A percentile compares a stretch with the other conserved stretches of the same genome.
phyloP scores from a whole-genome alignment of 1,284 basidiomycete species.

The Trametes hirsuta region DNA sequence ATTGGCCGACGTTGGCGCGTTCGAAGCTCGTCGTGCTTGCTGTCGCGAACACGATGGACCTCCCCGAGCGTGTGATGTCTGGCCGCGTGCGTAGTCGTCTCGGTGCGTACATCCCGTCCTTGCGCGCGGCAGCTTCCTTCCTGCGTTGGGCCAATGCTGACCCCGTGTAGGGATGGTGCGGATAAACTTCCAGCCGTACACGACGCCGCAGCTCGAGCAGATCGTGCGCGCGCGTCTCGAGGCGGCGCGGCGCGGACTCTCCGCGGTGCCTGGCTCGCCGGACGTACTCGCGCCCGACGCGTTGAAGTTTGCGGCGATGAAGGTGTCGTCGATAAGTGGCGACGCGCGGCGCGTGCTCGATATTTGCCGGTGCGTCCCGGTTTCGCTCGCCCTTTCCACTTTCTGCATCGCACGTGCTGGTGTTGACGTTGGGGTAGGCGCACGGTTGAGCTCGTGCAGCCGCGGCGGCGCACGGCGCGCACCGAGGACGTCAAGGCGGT shows the following conservation, averaged over 20 bases:
- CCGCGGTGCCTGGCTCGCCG: conserved; percentile 30
- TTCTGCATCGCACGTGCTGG: background rate
- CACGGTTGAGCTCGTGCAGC: conserved; percentile 79
- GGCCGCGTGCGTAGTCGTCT: conserved; percentile 92
- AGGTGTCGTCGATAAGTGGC: conserved; percentile 91
- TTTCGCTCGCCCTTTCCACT: background rate
- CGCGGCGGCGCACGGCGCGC: conserved; percentile 57
- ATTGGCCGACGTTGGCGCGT: conserved; percentile 92
- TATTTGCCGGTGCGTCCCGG: conserved; percentile 73
- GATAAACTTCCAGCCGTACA: conserved; percentile 95
- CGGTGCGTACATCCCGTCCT: conserved; percentile 51
- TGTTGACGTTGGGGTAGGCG: conserved; percentile 50
- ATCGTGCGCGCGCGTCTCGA: conserved; percentile 86
- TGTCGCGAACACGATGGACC: conserved; percentile 98
- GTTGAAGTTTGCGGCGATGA: conserved; percentile 88
- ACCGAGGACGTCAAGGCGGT: conserved; percentile 82
- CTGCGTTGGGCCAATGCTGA: background rate
- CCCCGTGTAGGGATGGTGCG: conserved; percentile 80
- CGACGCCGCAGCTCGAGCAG: conserved; percentile 76
- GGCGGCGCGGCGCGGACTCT: conserved; percentile 56
- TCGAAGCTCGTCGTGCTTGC: conserved; percentile 94
- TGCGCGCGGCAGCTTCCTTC: background rate
- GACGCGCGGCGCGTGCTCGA: conserved; percentile 95
- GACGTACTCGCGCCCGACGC: conserved; percentile 79
- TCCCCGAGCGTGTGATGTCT: conserved; percentile 92